Conservation (phyloP, 1,284 basidiomycete genomes). For the Cryptococcus depauperatus region DNA sequence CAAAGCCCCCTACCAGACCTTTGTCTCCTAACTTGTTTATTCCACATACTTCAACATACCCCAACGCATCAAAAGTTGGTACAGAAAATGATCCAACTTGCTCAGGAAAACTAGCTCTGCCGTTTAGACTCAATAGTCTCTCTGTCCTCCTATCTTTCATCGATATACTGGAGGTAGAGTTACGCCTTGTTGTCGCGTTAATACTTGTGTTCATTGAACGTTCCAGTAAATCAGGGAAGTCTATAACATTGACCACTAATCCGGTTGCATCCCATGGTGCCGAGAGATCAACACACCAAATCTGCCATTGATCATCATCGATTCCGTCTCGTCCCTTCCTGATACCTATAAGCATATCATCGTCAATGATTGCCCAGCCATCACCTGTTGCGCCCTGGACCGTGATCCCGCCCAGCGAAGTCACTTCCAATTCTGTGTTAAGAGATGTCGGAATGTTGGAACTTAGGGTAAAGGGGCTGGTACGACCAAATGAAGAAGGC, state of each 20-base stretch:
- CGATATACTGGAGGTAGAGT: too few species aligned
- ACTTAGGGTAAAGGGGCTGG: neutral
- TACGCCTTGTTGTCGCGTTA: too few species aligned
- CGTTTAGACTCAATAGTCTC: constrained; percentile 31
- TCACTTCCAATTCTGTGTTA: constrained; percentile 22
- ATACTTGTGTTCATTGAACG: neutral
- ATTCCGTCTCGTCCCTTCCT: constrained; percentile 23
- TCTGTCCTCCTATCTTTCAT: constrained; percentile 29
- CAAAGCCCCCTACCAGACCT: constrained; percentile 30
- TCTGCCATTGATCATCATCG: constrained; percentile 36
- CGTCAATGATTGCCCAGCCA: constrained; percentile 18
- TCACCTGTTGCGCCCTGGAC: constrained; percentile 5
- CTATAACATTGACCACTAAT: constrained; percentile 20
- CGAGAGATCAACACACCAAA: constrained; percentile 30
- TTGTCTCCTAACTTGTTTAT: constrained; percentile 5
- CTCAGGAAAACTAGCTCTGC: constrained; percentile 30
- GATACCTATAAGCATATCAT: constrained; percentile 24
- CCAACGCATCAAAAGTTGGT: constrained; percentile 24
- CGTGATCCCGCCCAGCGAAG: constrained; percentile 25
- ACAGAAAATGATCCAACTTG: constrained; percentile 19
- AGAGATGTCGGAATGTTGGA: constrained; percentile 1
- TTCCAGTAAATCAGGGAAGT: constrained; percentile 3
- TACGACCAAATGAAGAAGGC: neutral
- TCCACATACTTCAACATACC: constrained; percentile 26
- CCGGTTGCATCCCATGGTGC: constrained; percentile 28